A percentile compares a stretch with the other conserved stretches of the same genome.
These are phyloP conservation scores for Dendrocalamus sinicus DNA, from an alignment of 176 grass and related monocot species.

Conservation along the genomic window DNA sequence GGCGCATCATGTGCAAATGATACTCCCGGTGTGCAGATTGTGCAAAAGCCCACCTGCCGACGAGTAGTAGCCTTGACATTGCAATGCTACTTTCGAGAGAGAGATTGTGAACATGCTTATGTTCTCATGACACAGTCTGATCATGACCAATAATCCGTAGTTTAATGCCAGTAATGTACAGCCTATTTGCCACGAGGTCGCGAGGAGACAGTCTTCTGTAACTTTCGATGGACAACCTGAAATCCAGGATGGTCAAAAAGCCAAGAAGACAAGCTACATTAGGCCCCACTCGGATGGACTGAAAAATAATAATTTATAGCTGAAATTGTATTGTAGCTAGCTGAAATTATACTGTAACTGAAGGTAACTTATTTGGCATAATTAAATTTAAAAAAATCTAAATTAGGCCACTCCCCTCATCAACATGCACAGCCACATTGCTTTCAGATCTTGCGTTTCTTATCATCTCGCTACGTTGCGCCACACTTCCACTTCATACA, in stretches of 20 bases:
- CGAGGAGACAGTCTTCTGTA: conserved; percentile 35
- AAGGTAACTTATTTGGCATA: too few relatives aligned
- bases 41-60: conserved; percentile 43
- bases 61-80: neutral
- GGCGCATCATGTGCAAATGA: neutral
- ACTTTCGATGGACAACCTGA: conserved; percentile 29
- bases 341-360: too few relatives aligned
- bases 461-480: neutral
- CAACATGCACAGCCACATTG: neutral
- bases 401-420: neutral
- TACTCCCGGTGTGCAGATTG: neutral
- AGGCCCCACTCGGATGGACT: rapidly evolving
- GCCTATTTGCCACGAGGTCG: neutral
- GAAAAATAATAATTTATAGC: too few relatives aligned
- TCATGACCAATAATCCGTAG: conserved; percentile 27
- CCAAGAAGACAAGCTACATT: conserved; percentile 10
- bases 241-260: conserved; percentile 54
- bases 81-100: neutral
- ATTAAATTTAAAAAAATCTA: neutral
- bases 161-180: conserved; percentile 10
- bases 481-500: conserved; percentile 50
- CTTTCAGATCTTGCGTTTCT: conserved; percentile 26
- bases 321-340: too few relatives aligned
- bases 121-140: conserved; percentile 12
- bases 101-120: neutral